Evolutionary conservation across 2,329 filamentous ascomycete species (phyloP).

Genomic region (Hypoxylon sp.): DNA sequence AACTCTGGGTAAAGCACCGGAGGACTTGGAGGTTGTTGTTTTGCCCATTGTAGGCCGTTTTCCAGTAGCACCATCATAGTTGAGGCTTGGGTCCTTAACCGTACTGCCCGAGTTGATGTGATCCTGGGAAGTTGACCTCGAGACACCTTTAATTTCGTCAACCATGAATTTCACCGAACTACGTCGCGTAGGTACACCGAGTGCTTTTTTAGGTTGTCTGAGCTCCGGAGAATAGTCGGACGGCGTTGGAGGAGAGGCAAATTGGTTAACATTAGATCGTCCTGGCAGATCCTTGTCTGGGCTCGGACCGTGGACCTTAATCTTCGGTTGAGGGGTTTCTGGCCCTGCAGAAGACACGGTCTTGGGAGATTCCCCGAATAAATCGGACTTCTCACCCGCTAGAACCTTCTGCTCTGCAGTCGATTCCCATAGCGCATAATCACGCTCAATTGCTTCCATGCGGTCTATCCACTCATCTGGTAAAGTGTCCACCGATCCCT

Average conservation of each 20-base stretch:
- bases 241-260: constrained; percentile 38
- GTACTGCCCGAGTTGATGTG: constrained; percentile 32
- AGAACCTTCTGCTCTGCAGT: constrained; percentile 82
- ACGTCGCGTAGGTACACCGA: constrained; percentile 14
- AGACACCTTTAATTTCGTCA: constrained; percentile 39
- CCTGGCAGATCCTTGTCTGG: constrained; percentile 44
- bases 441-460: constrained; percentile 83
- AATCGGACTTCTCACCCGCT: constrained; percentile 70
- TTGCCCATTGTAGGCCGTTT: constrained; percentile 12
- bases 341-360: constrained; percentile 22
- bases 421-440: constrained; percentile 85
- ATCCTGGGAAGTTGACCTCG: constrained; percentile 21
- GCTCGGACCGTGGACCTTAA: constrained; percentile 50
- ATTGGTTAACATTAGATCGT: constrained; percentile 26
- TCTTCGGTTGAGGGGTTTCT: constrained; percentile 50
- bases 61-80: constrained; percentile 41
- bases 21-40: constrained; percentile 13
- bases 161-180: constrained; percentile 43
- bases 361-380: constrained; percentile 19
- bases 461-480: constrained; percentile 90
- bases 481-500: constrained; percentile 86
- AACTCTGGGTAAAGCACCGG: constrained; percentile 2
- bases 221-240: constrained; percentile 43
- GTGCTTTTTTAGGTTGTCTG: constrained; percentile 12
- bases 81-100: constrained; percentile 33